Conservation (phyloP, 75 land plant species). For the Isoetes taiwanensis region DNA sequence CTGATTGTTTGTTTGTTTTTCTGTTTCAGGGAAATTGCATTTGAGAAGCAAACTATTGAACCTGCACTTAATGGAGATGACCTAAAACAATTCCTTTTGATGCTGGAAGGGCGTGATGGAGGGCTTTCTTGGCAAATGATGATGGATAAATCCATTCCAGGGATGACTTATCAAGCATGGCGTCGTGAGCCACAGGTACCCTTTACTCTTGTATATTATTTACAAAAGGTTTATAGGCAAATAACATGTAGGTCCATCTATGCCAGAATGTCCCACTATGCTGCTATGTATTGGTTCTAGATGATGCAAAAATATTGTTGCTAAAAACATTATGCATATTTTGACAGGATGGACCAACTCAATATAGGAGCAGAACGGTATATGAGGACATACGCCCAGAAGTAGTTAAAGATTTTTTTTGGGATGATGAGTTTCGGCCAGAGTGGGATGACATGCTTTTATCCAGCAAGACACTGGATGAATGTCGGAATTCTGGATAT, state of each 20-base stretch:
- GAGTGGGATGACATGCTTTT: constrained; percentile 95
- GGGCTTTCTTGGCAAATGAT: constrained; percentile 60
- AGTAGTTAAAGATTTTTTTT: constrained; percentile 77
- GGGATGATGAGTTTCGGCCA: constrained; percentile 82
- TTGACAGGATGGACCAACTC: constrained; percentile 55
- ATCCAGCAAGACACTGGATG: constrained; percentile 41
- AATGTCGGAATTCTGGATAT: constrained; percentile 55
- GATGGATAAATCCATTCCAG: constrained; percentile 68
- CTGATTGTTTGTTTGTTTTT: too few species aligned
- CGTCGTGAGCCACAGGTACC: constrained; percentile 79
- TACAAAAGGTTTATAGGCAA: too few species aligned
- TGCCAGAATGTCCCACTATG: too few species aligned
- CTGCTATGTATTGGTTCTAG: too few species aligned
- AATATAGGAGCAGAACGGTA: constrained; percentile 70
- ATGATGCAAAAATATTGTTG: too few species aligned
- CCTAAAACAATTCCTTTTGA: constrained; percentile 38
- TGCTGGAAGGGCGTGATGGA: constrained; percentile 47
- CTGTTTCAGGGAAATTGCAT: too few species aligned
- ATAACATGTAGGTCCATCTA: too few species aligned
- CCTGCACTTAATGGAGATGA: too few species aligned
- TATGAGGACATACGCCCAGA: constrained; percentile 73
- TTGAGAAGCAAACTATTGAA: too few species aligned
- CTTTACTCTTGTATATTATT: not conserved
- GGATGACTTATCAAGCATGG: constrained; percentile 89
- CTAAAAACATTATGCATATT: too few species aligned